phyloP scores from a whole-genome alignment of 2,329 filamentous ascomycete genomes.

The Colletotrichum paranaense region DNA sequence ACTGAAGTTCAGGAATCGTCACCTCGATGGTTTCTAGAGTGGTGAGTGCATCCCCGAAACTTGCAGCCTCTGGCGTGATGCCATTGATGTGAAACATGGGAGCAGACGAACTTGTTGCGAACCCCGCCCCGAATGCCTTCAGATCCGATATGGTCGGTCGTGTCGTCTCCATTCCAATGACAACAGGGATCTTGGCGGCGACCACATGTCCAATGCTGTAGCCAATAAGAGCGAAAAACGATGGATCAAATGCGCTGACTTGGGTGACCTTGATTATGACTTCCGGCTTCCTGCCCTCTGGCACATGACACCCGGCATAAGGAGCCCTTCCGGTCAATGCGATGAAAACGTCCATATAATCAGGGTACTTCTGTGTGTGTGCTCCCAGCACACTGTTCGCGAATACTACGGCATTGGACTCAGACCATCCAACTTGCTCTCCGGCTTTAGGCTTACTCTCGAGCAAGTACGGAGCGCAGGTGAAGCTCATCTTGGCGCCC shows the following conservation, averaged over 20 bases:
- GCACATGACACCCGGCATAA: slow-evolving; percentile 55
- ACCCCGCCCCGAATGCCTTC: slow-evolving; percentile 57
- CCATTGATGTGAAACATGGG: slow-evolving; percentile 57
- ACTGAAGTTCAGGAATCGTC: not conserved
- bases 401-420: slow-evolving; percentile 58
- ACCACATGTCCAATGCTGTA: slow-evolving; percentile 48
- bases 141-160: slow-evolving; percentile 44
- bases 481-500: slow-evolving; percentile 54
- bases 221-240: slow-evolving; percentile 52
- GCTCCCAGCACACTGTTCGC: slow-evolving; percentile 59
- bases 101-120: slow-evolving; percentile 53
- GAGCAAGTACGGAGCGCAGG: slow-evolving; percentile 56
- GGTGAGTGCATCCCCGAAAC: slow-evolving; percentile 15
- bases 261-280: slow-evolving; percentile 49
- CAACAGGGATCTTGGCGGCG: slow-evolving; percentile 46
- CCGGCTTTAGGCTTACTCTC: slow-evolving; percentile 43
- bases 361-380: slow-evolving; percentile 57
- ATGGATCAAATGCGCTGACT: slow-evolving; percentile 49
- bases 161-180: slow-evolving; percentile 46
- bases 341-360: slow-evolving; percentile 55
- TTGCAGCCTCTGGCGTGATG: slow-evolving; percentile 50
- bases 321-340: slow-evolving; percentile 58
- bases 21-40: not conserved
- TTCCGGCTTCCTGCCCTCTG: not conserved
- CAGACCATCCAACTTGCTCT: slow-evolving; percentile 55